phyloP scores from a whole-genome alignment of 805 yeast genomes.

The Kluyveromyces wickerhamii region DNA sequence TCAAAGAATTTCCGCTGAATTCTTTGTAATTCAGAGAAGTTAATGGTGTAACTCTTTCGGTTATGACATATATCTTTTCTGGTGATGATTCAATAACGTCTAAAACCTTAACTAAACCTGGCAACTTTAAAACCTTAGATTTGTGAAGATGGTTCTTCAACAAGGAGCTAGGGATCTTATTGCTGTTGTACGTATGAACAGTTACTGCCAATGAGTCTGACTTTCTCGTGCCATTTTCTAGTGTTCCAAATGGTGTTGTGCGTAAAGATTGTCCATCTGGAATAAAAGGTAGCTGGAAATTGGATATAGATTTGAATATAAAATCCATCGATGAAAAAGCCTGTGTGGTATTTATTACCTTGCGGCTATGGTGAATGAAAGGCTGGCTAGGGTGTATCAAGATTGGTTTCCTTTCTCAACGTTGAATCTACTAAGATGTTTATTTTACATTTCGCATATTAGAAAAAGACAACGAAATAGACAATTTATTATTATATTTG shows the following conservation, averaged over 20 bases:
- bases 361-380: too few species aligned
- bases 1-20: constrained; percentile 15
- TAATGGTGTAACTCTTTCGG: constrained; percentile 22
- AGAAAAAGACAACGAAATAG: too few species aligned
- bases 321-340: constrained; percentile 30
- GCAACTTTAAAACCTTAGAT: constrained; percentile 23
- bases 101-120: constrained; percentile 24
- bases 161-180: constrained; percentile 12
- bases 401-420: neutral
- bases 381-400: neutral
- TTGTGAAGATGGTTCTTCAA: constrained; percentile 21
- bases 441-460: too few species aligned
- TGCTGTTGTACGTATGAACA: constrained; percentile 14
- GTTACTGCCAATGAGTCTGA: constrained; percentile 24
- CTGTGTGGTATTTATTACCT: too few species aligned
- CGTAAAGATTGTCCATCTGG: constrained; percentile 18
- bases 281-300: constrained; percentile 27
- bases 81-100: constrained; percentile 25
- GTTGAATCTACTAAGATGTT: neutral
- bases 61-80: constrained; percentile 19
- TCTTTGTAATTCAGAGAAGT: constrained; percentile 11
- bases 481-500: too few species aligned
- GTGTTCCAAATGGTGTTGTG: constrained; percentile 21
- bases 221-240: constrained; percentile 22
- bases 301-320: constrained; percentile 25